A percentile compares a stretch with the other conserved stretches of the same genome.
These are phyloP conservation scores for Penicillium fimorum DNA, from an alignment of 495 filamentous ascomycete genomes.

Conservation along the genomic window DNA sequence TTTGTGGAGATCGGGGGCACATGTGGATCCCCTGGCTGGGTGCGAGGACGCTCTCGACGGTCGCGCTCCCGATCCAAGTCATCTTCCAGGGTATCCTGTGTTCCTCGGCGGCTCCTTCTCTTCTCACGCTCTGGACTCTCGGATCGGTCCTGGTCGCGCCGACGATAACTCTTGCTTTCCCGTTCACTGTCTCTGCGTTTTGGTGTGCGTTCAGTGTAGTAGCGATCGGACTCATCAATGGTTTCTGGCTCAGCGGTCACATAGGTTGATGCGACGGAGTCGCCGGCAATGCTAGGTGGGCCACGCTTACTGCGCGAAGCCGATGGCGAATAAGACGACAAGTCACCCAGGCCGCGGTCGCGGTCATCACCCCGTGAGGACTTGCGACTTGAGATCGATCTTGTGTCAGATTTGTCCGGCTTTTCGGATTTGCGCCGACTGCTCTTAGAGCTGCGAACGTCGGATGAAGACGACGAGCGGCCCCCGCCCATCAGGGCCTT, in stretches of 20 bases:
- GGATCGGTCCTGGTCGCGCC: constrained; percentile 34
- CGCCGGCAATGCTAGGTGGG: constrained; percentile 39
- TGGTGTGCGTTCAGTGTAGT: constrained; percentile 33
- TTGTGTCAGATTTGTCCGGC: constrained; percentile 34
- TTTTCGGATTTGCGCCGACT: constrained; percentile 37
- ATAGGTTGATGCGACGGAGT: constrained; percentile 54
- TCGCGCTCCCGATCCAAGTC: constrained; percentile 31
- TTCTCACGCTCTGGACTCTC: constrained; percentile 36
- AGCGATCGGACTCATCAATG: constrained; percentile 28
- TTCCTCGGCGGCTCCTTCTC: constrained; percentile 27
- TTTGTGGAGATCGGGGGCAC: constrained; percentile 26
- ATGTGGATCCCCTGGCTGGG: constrained; percentile 36
- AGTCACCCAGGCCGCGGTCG: constrained; percentile 47
- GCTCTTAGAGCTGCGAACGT: constrained; percentile 38
- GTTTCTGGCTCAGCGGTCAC: constrained; percentile 50
- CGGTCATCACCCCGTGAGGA: constrained; percentile 57
- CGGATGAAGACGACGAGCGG: constrained; percentile 35
- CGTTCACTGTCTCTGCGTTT: constrained; percentile 36
- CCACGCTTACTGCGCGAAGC: constrained; percentile 38
- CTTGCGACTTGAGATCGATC: constrained; percentile 38
- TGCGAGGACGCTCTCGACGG: constrained; percentile 33
- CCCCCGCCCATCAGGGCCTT: constrained; percentile 48
- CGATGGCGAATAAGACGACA: constrained; percentile 38
- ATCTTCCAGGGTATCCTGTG: constrained; percentile 22
- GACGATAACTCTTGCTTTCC: constrained; percentile 33